Evolutionary conservation across 139 green algal species (phyloP).

Genomic region (Micractinium sp.): DNA sequence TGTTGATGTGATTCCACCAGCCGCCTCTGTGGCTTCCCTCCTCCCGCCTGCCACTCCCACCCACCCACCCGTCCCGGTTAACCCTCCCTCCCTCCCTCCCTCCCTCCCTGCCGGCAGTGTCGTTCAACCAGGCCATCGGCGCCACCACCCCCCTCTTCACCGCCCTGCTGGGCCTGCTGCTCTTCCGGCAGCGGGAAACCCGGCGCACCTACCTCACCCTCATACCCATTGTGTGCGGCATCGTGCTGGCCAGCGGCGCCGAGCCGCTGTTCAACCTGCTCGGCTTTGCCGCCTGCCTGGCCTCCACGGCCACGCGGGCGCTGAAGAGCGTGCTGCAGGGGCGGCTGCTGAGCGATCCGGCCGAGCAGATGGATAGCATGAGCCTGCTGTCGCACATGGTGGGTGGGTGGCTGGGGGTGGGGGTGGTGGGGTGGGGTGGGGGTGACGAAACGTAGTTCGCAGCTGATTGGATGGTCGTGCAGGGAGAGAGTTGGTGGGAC

Average conservation of each 20-base stretch:
- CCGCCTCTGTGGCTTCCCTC: too few relatives aligned
- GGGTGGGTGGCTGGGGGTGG: too few relatives aligned
- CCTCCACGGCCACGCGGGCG: conserved; percentile 68
- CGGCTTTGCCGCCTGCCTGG: conserved; percentile 83
- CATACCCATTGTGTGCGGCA: conserved; percentile 84
- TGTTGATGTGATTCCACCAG: too few relatives aligned
- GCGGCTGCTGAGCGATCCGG: conserved; percentile 72
- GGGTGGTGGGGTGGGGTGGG: too few relatives aligned
- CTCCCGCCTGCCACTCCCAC: too few relatives aligned
- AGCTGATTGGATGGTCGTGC: too few relatives aligned
- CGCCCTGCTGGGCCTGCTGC: conserved; percentile 74
- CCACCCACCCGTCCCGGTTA: too few relatives aligned
- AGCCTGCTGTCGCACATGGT: conserved; percentile 92
- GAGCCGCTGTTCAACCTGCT: conserved; percentile 89
- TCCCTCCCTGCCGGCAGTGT: conserved; percentile 46
- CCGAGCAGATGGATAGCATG: conserved; percentile 91
- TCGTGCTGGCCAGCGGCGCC: conserved; percentile 86
- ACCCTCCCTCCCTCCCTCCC: not conserved
- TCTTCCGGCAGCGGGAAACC: conserved; percentile 68
- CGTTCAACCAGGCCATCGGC: conserved; percentile 95
- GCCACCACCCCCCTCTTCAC: conserved; percentile 96
- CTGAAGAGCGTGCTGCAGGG: conserved; percentile 84
- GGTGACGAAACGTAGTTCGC: too few relatives aligned
- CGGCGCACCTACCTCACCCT: conserved; percentile 82
- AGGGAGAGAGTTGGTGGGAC: too few relatives aligned